Evolutionary conservation across 768 basidiomycete species (phyloP).

Genomic region (Psilocybe tampanensis): DNA sequence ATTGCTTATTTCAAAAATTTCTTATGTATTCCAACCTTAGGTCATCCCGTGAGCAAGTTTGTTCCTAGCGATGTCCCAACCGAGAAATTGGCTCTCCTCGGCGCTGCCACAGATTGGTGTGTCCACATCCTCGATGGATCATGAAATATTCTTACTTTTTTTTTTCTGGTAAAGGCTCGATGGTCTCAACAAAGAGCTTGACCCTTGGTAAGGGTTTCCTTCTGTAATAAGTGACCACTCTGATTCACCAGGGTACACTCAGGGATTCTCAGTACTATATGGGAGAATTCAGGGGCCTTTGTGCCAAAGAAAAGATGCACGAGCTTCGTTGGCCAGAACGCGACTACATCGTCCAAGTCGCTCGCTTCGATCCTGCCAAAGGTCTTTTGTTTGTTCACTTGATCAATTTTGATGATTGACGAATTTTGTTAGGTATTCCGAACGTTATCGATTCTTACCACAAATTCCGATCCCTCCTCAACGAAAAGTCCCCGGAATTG

Average conservation of each 20-base stretch:
- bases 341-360: conserved; percentile 88
- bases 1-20: neutral
- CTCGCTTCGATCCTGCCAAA: conserved; percentile 89
- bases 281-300: conserved; percentile 82
- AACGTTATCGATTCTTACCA: conserved; percentile 87
- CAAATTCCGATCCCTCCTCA: conserved; percentile 73
- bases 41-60: conserved; percentile 92
- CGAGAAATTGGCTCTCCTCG: conserved; percentile 71
- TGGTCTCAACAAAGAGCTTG: conserved; percentile 90
- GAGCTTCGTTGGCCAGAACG: conserved; percentile 79
- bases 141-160: neutral
- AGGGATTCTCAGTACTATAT: conserved; percentile 87
- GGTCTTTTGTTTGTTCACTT: conserved; percentile 21
- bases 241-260: neutral
- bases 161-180: conserved; percentile 78
- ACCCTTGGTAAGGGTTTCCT: conserved; percentile 46
- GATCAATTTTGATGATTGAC: neutral
- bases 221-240: neutral
- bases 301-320: conserved; percentile 78
- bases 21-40: conserved; percentile 26
- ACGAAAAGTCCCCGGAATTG: conserved; percentile 41
- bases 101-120: conserved; percentile 86
- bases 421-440: conserved; percentile 62
- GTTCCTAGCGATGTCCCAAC: conserved; percentile 84
- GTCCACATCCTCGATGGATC: conserved; percentile 25